Evolutionary conservation across 2,329 filamentous ascomycete genomes (phyloP).

Genomic region (Cladobotryum mycophilum): DNA sequence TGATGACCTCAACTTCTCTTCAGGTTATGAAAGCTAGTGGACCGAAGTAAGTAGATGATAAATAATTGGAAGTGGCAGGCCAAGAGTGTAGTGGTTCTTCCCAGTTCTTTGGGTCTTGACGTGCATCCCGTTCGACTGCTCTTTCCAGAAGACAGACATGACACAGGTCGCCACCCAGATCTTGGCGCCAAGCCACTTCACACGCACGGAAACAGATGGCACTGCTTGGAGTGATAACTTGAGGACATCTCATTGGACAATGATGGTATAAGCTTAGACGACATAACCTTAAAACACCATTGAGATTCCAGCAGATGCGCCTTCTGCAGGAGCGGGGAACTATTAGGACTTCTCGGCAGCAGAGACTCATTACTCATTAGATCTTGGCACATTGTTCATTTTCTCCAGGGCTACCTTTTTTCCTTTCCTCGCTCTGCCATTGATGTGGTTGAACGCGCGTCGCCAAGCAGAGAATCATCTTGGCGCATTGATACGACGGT

Average conservation of each 20-base stretch:
- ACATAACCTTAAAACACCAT: constrained; percentile 1
- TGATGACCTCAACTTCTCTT: no score
- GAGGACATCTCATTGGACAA: background rate
- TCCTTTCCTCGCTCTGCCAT: no score
- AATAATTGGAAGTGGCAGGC: no score
- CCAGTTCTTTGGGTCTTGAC: no score
- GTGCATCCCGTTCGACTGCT: background rate
- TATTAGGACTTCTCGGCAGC: no score
- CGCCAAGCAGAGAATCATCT: constrained; percentile 3
- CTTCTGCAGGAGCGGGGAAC: no score
- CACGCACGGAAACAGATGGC: no score
- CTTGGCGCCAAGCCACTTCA: background rate
- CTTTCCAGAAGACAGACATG: constrained; percentile 1
- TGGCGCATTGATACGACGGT: background rate
- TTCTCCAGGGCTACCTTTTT: background rate
- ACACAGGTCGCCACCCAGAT: constrained; percentile 4
- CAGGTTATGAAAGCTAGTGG: no score
- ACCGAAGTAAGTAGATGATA: no score
- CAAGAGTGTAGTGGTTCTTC: no score
- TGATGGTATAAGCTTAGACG: constrained; percentile 1
- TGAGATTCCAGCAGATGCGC: background rate
- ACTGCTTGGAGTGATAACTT: background rate
- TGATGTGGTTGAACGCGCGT: background rate
- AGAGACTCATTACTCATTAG: background rate
- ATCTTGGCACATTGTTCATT: constrained; percentile 1